A percentile compares a stretch with the other conserved stretches of the same genome.
Conservation (phyloP, 1,284 basidiomycete genomes). For the Ceratorhiza oryzae-sativae region DNA sequence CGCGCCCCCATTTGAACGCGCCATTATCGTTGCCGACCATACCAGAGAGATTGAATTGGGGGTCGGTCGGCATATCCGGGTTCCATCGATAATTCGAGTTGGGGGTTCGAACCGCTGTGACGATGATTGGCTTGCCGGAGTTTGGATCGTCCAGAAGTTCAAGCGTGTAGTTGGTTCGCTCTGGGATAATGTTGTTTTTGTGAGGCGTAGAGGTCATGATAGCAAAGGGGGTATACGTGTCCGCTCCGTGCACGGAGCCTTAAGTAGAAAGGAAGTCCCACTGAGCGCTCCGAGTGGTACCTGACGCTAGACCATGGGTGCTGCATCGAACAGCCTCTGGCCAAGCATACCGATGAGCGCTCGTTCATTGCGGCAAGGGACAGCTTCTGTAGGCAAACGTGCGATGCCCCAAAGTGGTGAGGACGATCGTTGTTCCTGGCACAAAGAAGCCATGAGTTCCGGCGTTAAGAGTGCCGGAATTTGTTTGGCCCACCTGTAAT, state of each 20-base stretch:
- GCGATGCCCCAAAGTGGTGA: background rate
- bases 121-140: background rate
- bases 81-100: constrained; percentile 11
- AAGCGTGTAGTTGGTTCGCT: constrained; percentile 8
- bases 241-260: no score
- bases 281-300: background rate
- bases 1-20: constrained; percentile 1
- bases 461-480: no score
- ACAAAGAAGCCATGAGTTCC: no score
- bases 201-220: constrained; percentile 4
- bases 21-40: constrained; percentile 30
- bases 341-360: background rate
- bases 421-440: background rate
- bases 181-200: background rate
- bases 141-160: background rate
- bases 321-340: background rate
- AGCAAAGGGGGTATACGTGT: background rate
- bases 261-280: background rate
- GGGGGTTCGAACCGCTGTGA: background rate
- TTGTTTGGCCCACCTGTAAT: no score
- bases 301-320: background rate
- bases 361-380: background rate
- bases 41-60: constrained; percentile 20
- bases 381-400: background rate
- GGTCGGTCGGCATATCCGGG: background rate